Base-by-base conservation (phyloP, 2,329 filamentous ascomycete species). In the Pseudogymnoascus sp. region DNA sequence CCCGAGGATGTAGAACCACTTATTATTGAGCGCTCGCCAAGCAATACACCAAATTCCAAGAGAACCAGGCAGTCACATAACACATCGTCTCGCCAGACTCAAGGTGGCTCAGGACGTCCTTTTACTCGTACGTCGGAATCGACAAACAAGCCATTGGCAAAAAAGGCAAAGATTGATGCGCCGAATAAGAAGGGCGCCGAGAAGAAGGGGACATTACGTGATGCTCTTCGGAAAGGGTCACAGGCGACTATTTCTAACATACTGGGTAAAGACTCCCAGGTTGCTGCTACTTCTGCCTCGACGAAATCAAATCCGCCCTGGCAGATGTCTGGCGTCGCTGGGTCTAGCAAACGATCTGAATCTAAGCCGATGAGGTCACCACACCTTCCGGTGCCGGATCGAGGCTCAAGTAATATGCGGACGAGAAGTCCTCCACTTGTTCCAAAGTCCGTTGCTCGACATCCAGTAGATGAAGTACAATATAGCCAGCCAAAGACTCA, bases 161-260 rank as follows among this genome's bases (percentile, higher is more conserved):
- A 75, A 59, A 77, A 70, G 33, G 16, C 64, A 4, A 72, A 71
- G 59, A n/a, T 56, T 24, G 70, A 69, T 16, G 70, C 61, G 40
- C 65, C 56, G 74, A 72, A 65, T 44, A 64, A 7, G 66, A 75
- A 64, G 70, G 62, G 61, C 50, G 61, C 53, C 8, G 81, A 82
- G 56, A 83, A 80, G 68, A 82, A 74, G 64, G 69, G 72, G 0
- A 70, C 70, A 0, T 72, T 85, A 44, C 79, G 81, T 37, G 79
- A 80, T 62, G 82, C 77, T 3, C 71, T 86, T n/a, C 81, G 76
- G 63, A 82, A 80, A 63, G 76, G 80, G 2, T 74, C 79, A 6
- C 75, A 76, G 21, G 77, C 80, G 37, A 76, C 78, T 1, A 70
- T 84, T 6, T 76, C 80, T 0, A 80, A 75, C 63, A 72, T 84